Conservation (phyloP, 2,329 filamentous ascomycete species). For the Phialophora chinensis region DNA sequence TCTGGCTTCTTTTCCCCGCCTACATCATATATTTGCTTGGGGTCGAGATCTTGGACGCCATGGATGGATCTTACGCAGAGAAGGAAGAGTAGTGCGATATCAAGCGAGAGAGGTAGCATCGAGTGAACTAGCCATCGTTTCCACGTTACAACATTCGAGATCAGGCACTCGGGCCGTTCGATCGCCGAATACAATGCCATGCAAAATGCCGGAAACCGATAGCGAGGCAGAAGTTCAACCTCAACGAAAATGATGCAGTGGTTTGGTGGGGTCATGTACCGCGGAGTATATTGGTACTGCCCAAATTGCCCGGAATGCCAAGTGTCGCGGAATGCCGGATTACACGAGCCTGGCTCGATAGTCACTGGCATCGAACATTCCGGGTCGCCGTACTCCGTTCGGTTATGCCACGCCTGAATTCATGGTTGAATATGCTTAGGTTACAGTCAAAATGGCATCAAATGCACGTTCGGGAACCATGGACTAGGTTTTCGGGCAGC, state of each 20-base stretch:
- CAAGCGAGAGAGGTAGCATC: neutral
- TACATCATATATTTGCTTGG: conserved; percentile 68
- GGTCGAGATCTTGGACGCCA: conserved; percentile 64
- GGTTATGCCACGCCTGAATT: neutral
- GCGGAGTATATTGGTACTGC: neutral
- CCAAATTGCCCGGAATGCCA: neutral
- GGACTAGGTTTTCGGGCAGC: neutral
- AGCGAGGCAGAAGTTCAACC: neutral
- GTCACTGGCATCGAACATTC: neutral
- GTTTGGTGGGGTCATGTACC: neutral
- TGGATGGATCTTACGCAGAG: conserved; percentile 27
- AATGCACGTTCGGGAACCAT: neutral
- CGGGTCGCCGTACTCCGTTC: neutral
- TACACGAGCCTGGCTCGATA: neutral
- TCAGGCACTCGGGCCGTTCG: neutral
- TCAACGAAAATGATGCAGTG: neutral
- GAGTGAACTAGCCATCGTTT: neutral
- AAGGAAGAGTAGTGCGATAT: conserved; percentile 25
- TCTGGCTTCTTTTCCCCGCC: conserved; percentile 68
- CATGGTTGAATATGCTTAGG: conserved; percentile 11
- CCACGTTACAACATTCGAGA: neutral
- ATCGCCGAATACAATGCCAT: conserved; percentile 15
- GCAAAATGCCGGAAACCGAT: neutral
- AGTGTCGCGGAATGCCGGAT: conserved; percentile 19
- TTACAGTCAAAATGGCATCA: conserved; percentile 12